Conservation (phyloP, 345 rosid species). For the Salix suchowensis region DNA sequence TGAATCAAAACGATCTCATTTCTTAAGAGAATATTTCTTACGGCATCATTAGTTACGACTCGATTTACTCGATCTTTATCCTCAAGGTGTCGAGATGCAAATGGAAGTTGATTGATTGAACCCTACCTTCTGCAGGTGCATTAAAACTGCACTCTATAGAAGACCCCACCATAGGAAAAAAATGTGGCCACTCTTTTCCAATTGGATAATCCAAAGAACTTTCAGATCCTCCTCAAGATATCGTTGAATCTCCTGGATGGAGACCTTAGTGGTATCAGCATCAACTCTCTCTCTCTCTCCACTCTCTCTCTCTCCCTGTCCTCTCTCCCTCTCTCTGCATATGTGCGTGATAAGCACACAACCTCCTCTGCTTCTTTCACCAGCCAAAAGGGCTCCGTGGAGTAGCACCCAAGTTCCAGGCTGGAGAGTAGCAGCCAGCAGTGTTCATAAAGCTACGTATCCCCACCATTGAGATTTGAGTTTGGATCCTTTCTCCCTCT, state of each 20-base stretch:
- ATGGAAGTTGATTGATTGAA: conserved; percentile 39
- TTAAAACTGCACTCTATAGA: conserved; percentile 8
- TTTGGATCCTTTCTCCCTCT: neutral
- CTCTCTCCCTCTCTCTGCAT: neutral
- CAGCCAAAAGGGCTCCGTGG: conserved; percentile 1
- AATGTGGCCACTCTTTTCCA: conserved; percentile 19
- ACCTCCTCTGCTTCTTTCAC: neutral
- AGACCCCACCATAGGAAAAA: conserved; percentile 14
- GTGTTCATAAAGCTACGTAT: conserved; percentile 8
- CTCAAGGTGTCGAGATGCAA: neutral
- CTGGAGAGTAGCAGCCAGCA: conserved; percentile 1
- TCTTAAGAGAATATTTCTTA: no score
- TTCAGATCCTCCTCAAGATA: conserved; percentile 17
- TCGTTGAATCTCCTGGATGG: conserved; percentile 55
- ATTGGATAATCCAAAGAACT: conserved; percentile 28
- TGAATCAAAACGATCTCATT: no score
- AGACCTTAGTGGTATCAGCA: conserved; percentile 43
- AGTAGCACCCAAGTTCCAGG: conserved; percentile 1
- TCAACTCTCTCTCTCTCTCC: conserved; percentile 12
- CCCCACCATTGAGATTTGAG: conserved; percentile 12
- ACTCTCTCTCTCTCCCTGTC: neutral
- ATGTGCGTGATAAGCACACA: neutral
- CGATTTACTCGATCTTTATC: neutral
- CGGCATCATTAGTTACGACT: no score
- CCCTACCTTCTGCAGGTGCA: conserved; percentile 34